phyloP scores from a whole-genome alignment of 495 filamentous ascomycete genomes.

The Tuber brumale region DNA sequence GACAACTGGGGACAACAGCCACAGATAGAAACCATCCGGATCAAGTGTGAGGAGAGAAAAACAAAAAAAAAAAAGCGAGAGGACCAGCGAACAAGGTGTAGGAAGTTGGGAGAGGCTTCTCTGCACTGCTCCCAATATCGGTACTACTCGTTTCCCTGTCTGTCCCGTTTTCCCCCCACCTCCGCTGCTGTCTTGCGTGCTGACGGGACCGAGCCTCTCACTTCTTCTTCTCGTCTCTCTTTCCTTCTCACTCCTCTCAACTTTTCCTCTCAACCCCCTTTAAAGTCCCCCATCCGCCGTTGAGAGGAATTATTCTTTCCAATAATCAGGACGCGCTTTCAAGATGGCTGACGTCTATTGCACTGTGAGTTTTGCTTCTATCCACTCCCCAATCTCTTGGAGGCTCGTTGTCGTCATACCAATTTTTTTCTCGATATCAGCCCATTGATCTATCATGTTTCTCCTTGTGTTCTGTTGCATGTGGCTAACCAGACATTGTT shows the following conservation, averaged over 20 bases:
- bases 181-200: background rate
- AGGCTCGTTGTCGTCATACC: background rate
- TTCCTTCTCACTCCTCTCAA: background rate
- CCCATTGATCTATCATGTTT: constrained; percentile 14
- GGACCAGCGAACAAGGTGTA: background rate
- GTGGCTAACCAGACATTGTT: constrained; percentile 18
- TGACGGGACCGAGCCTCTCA: background rate
- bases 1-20: background rate
- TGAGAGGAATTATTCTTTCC: constrained; percentile 3
- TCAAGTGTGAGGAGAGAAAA: background rate
- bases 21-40: background rate
- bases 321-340: constrained; percentile 5
- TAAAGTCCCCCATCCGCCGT: constrained; percentile 3
- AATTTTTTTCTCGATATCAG: background rate
- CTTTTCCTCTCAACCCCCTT: constrained; percentile 1
- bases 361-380: constrained; percentile 29
- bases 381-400: background rate
- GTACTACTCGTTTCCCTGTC: constrained; percentile 3
- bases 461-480: constrained; percentile 12
- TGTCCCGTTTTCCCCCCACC: background rate
- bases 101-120: background rate
- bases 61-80: background rate
- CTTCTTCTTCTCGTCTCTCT: background rate
- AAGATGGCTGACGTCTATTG: constrained; percentile 34
- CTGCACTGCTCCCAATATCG: background rate